Evolutionary conservation across 176 grass and related monocot genomes (phyloP).

Genomic region (Aegilops speltoides): DNA sequence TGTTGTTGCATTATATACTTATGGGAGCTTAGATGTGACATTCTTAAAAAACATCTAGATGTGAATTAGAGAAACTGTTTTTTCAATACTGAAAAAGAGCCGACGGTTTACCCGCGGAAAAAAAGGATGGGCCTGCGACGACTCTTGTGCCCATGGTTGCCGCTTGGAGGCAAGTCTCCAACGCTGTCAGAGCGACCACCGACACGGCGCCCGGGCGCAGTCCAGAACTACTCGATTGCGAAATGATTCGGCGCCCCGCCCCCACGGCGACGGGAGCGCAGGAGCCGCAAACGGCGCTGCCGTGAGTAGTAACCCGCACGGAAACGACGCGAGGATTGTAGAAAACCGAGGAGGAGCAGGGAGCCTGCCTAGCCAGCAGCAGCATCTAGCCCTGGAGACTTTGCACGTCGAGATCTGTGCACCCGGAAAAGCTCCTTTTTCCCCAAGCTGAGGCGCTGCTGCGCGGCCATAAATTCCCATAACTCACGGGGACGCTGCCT

Average conservation of each 20-base stretch:
- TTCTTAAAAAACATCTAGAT: too few species aligned
- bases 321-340: conserved; percentile 33
- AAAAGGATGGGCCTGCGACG: too few species aligned
- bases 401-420: conserved; percentile 35
- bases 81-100: too few species aligned
- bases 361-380: not conserved
- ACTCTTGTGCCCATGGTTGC: too few species aligned
- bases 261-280: not conserved
- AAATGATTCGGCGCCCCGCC: conserved; percentile 38
- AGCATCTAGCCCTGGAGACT: conserved; percentile 27
- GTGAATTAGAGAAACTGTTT: too few species aligned
- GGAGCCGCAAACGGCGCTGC: not conserved
- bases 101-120: too few species aligned
- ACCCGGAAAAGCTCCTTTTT: not conserved
- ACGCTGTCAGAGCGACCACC: not conserved
- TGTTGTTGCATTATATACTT: too few species aligned
- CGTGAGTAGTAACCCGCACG: not conserved
- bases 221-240: conserved; percentile 30
- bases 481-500: conserved; percentile 16
- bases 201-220: not conserved
- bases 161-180: not conserved
- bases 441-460: not conserved
- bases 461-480: conserved; percentile 4
- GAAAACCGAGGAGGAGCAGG: not conserved
- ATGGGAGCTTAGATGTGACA: too few species aligned